Conservation (phyloP, 345 rosid genomes). For the Arabis hirsuta region DNA sequence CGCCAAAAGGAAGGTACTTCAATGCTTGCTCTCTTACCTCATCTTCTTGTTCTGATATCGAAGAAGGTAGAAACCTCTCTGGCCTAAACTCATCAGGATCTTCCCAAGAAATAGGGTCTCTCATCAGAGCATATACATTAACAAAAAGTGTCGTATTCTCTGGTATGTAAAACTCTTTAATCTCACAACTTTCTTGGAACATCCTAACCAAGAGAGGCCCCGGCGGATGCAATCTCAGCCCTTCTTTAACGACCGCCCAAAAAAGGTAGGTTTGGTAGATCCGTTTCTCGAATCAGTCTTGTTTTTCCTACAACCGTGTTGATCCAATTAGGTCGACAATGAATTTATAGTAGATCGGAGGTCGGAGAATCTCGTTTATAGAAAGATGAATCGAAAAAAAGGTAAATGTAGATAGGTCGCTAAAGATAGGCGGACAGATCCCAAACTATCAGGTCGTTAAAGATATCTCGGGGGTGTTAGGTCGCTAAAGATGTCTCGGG, state of each 20-base stretch:
- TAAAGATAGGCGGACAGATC: no score
- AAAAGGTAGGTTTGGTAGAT: constrained; percentile 53
- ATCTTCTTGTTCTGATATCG: no score
- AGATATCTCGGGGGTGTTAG: no score
- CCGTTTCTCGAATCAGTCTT: constrained; percentile 60
- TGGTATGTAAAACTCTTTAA: constrained; percentile 52
- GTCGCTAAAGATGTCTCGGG: no score
- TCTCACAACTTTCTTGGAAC: constrained; percentile 47
- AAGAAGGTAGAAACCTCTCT: constrained; percentile 50
- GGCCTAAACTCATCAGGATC: constrained; percentile 61
- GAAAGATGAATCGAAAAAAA: no score
- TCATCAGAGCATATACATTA: constrained; percentile 62
- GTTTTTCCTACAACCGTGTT: constrained; percentile 49
- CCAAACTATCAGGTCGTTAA: no score
- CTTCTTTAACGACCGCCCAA: constrained; percentile 59
- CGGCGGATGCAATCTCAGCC: constrained; percentile 62
- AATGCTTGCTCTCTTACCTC: no score
- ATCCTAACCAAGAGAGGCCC: constrained; percentile 55
- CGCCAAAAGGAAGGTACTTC: constrained; percentile 50
- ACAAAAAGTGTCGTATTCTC: constrained; percentile 57
- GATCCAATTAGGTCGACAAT: no score
- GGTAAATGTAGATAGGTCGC: no score
- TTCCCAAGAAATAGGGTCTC: constrained; percentile 65
- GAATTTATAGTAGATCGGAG: no score
- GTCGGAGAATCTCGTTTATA: no score